Percentiles rank a stretch among this genome's conserved stretches.
These are phyloP conservation scores for Saccharomycopsis malanga DNA, from an alignment of 805 yeast genomes.

Conservation along the genomic window DNA sequence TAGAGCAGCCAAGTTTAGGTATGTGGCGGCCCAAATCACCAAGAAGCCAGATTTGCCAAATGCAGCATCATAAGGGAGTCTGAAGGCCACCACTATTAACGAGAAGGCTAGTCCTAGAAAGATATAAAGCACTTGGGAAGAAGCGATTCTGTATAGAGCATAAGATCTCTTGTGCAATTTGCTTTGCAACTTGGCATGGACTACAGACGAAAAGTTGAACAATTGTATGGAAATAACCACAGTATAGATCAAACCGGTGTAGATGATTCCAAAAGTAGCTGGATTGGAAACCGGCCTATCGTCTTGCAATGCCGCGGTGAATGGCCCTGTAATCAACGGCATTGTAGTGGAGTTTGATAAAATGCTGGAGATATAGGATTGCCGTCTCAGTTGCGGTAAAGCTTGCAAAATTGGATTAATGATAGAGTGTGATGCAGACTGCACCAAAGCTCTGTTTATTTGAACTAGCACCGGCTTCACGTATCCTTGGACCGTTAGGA, in stretches of 20 bases:
- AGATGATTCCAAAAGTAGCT: constrained; percentile 8
- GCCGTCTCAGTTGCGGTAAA: background rate
- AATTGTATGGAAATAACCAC: constrained; percentile 15
- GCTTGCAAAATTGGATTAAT: constrained; percentile 2
- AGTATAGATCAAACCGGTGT: constrained; percentile 14
- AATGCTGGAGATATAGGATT: background rate
- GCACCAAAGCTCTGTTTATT: constrained; percentile 1
- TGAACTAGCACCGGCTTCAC: constrained; percentile 3
- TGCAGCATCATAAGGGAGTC: constrained; percentile 47
- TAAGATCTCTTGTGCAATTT: constrained; percentile 25
- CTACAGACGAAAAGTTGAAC: constrained; percentile 15
- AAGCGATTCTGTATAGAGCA: constrained; percentile 43
- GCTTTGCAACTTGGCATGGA: constrained; percentile 11
- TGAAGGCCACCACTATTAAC: constrained; percentile 59
- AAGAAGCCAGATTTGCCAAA: constrained; percentile 69
- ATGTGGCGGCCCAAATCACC: constrained; percentile 65
- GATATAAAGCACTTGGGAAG: constrained; percentile 48
- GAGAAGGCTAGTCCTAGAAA: constrained; percentile 52
- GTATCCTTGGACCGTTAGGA: constrained; percentile 8
- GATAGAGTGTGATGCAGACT: constrained; percentile 1
- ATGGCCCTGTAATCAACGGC: constrained; percentile 13
- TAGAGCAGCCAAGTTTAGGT: constrained; percentile 63
- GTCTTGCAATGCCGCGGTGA: background rate
- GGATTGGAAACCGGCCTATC: constrained; percentile 11
- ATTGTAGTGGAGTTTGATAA: background rate